Base-by-base conservation (phyloP, 768 basidiomycete genomes). In the Wakefieldia striispora region DNA sequence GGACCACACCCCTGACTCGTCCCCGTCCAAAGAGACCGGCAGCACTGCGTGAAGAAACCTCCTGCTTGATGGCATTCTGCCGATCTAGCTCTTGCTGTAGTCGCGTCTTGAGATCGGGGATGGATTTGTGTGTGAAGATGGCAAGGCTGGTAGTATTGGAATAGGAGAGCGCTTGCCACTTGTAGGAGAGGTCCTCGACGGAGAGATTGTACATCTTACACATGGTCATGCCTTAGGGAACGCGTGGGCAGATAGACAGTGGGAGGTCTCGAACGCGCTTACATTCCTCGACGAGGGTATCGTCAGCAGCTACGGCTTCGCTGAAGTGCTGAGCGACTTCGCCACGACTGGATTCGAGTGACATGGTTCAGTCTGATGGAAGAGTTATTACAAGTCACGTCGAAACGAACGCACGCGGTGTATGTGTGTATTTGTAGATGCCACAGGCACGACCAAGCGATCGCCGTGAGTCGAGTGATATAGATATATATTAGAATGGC, bases 181-280 rank as follows among this genome's bases (percentile, higher is more conserved):
- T 90, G 67, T 73, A 90, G 35, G 73, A 74, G 17, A 91, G 72
- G 41, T 70, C 63, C 20, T 80, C 74, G 19, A 82, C 74, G 26
- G 70, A 55, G 34, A 84, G 31, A 49, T 78, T 76, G 69, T 82
- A 86, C 56, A 78, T 78, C 62, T 77, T 72, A 63, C 88, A 91
- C 51, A 90, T 72, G 21, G 74, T 72, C 27, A 77, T 73, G 55
- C 86, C 88, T 90, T 29, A 14, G 19, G 40, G 21, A 50, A 58
- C 49, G 44, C 49, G 60, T 62, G 33, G 45, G 50, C 24, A 42
- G 34, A n/a, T n/a, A 26, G 35, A 36, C 36, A 14, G 29, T 39
- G 36, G 21, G 21, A 44, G 17, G 33, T 45, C 47, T 38, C 37
- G 38, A 43, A 41, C 16, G 51, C 54, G 45, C 55, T 65, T 64